Evolutionary conservation across 2,329 filamentous ascomycete genomes (phyloP).

Genomic region (Trichocomaceae sp.): DNA sequence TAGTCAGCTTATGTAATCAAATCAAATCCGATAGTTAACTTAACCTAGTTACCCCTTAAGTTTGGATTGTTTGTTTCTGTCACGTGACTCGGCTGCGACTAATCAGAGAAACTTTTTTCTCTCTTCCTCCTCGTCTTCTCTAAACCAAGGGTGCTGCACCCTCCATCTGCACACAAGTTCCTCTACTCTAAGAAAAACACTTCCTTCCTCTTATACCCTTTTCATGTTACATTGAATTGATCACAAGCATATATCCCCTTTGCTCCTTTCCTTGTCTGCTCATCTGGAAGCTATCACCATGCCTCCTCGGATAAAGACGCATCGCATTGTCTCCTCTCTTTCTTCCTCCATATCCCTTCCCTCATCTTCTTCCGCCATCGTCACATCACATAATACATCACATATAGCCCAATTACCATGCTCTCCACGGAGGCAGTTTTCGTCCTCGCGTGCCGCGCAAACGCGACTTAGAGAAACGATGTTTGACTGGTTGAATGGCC

Average conservation of each 20-base stretch:
- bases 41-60: too few relatives aligned
- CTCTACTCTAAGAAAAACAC: neutral
- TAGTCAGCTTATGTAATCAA: too few relatives aligned
- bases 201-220: neutral
- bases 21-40: too few relatives aligned
- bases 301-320: conserved; percentile 35
- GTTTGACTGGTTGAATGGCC: conserved; percentile 51
- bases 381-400: conserved; percentile 13
- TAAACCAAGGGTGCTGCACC: conserved; percentile 13
- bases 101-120: conserved; percentile 12
- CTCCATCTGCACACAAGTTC: conserved; percentile 1
- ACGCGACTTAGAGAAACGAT: conserved; percentile 51
- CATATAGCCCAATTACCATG: conserved; percentile 13
- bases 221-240: neutral
- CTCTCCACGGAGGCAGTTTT: conserved; percentile 26
- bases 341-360: conserved; percentile 24
- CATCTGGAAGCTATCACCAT: conserved; percentile 20
- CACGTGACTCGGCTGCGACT: conserved; percentile 8
- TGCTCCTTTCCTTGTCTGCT: neutral
- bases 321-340: conserved; percentile 19
- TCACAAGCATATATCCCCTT: neutral
- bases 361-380: conserved; percentile 14
- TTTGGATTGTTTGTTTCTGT: conserved; percentile 10
- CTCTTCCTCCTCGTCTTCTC: conserved; percentile 3
- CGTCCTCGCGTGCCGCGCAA: conserved; percentile 27